Evolutionary conservation across 2,329 filamentous ascomycete genomes (phyloP).

Genomic region (Neurospora crassa): DNA sequence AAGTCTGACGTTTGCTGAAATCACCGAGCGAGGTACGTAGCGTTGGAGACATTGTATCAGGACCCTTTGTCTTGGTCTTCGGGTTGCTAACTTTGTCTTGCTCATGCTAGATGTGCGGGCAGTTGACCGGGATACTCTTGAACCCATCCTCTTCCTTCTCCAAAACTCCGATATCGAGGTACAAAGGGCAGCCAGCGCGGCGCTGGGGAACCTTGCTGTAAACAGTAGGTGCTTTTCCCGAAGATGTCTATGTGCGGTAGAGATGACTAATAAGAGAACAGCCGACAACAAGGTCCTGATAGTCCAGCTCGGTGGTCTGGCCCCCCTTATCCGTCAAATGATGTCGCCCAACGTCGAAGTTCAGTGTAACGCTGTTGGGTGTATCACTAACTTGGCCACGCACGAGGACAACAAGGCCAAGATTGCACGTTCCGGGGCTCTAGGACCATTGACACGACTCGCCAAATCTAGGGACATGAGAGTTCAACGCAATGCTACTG

Average conservation of each 20-base stretch:
- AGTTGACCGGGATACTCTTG: constrained; percentile 88
- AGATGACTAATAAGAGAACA: constrained; percentile 39
- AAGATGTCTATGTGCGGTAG: not conserved
- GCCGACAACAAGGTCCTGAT: constrained; percentile 98
- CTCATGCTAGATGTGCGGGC: constrained; percentile 73
- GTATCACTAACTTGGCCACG: constrained; percentile 95
- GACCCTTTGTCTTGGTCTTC: not conserved
- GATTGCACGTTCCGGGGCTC: constrained; percentile 88
- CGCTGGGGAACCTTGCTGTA: constrained; percentile 89
- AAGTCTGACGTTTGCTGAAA: constrained; percentile 96
- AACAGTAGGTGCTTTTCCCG: constrained; percentile 59
- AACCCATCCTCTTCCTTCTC: constrained; percentile 89
- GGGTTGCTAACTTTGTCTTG: constrained; percentile 9
- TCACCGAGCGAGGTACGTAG: constrained; percentile 83
- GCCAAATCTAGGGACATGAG: constrained; percentile 98
- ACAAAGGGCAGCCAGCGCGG: constrained; percentile 90
- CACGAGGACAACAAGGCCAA: constrained; percentile 99
- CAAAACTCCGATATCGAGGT: constrained; percentile 96
- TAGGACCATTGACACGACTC: constrained; percentile 80
- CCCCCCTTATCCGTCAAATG: constrained; percentile 94
- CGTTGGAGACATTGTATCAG: constrained; percentile 1
- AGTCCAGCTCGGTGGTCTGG: constrained; percentile 81
- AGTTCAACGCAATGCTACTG: constrained; percentile 94
- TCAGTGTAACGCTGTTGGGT: constrained; percentile 97
- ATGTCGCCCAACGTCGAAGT: constrained; percentile 96